Evolutionary conservation across 2,329 filamentous ascomycete genomes (phyloP).

Genomic region (Sordariomycetes sp.): DNA sequence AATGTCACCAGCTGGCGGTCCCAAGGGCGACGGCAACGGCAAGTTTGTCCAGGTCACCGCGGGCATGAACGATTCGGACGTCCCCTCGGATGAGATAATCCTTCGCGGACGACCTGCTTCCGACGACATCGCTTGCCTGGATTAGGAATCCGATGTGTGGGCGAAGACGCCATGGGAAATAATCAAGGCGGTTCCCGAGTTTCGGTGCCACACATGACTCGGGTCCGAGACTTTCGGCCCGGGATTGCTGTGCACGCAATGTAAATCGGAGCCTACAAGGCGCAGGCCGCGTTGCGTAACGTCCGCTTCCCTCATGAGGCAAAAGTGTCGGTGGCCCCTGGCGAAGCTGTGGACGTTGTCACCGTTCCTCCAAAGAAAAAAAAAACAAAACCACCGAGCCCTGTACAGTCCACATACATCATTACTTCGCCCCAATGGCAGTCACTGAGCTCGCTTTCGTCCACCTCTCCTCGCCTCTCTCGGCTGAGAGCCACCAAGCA

Average conservation of each 20-base stretch:
- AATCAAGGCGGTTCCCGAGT: neutral
- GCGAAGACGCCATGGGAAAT: neutral
- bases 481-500: slow-evolving; percentile 20
- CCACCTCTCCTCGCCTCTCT: slow-evolving; percentile 17
- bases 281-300: neutral
- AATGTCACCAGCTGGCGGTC: neutral
- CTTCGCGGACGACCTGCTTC: no score
- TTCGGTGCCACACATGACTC: neutral
- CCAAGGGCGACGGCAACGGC: no score
- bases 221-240: neutral
- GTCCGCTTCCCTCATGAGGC: neutral
- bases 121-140: no score
- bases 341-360: neutral
- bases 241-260: neutral
- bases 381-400: no score
- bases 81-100: no score
- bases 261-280: neutral
- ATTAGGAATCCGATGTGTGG: no score
- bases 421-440: slow-evolving; percentile 13
- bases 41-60: no score
- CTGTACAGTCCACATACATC: neutral
- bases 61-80: no score
- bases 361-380: neutral
- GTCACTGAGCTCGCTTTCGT: slow-evolving; percentile 29
- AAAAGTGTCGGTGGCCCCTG: neutral